Evolutionary conservation across 75 land plant genomes (phyloP), one percentile per base, ranked within the genome.

Genomic region (Cupressus sempervirens): DNA sequence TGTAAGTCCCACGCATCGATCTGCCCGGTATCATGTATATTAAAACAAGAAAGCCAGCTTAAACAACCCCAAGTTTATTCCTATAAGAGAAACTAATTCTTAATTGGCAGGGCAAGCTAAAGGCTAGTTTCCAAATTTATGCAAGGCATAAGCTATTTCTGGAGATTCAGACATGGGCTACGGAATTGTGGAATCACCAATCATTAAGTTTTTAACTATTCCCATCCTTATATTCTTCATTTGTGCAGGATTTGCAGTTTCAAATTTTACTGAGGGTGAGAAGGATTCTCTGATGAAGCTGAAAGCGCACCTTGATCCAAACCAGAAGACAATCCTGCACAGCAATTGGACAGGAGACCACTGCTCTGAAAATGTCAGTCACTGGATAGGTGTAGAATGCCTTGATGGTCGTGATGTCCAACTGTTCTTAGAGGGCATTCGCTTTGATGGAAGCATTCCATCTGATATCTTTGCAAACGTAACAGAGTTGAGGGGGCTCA

Each of bases 401-500:
- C 2, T 15, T 9, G 35, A 86, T 56, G 84, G 86, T 1, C 56
- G 80, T 13, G 88, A 85, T 38, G 82, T 86, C 2, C 88, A 75
- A 6, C 48, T 94, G 13, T 76, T 70, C 73, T 90, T 94, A 26
- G 91, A 88, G 23, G 82, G 85, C 87, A 83, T 93, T 84, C 52
- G 84, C 15, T 84, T 94, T 16, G 23, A 65, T 7, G 96, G 96
- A 4, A 2, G 32, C 40, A 86, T 94, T 34, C 86, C 87, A 72
- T 26, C 86, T 54, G 91, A 88, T 34, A 18, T 86, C 3, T 92
- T 94, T 4, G 6, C 32, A 9, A n/a, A 36, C 14, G 43, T 90
- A 14, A 35, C 85, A 6, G 12, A 29, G 7, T 84, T 94, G n/a
- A 83, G 90, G 4, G 26, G 86, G 52, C 26, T 94, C 30, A 90